These are phyloP conservation scores for Psilocybe subaeruginosa DNA, from an alignment of 768 basidiomycete genomes.

Conservation along the genomic window DNA sequence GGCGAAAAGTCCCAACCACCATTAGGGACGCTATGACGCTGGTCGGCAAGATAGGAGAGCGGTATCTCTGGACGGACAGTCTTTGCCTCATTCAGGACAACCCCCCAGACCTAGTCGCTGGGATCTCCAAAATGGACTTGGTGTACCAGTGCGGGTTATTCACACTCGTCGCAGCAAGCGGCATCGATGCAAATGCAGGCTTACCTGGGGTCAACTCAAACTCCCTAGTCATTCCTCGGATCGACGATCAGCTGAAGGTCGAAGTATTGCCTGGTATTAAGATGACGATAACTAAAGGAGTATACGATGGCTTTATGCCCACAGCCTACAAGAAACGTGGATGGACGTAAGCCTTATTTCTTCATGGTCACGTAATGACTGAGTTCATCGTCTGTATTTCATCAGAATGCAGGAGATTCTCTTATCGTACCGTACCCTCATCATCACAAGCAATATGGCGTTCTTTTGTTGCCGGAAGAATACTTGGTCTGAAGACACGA, in stretches of 20 bases:
- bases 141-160: constrained; percentile 3
- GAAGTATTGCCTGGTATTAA: neutral
- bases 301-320: neutral
- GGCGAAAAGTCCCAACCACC: neutral
- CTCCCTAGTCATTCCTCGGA: neutral
- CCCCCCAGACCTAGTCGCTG: neutral
- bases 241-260: neutral
- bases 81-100: constrained; percentile 9
- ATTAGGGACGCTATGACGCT: constrained; percentile 8
- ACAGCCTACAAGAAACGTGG: neutral
- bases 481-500: constrained; percentile 1
- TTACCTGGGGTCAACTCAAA: neutral
- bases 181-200: constrained; percentile 3
- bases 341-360: neutral
- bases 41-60: constrained; percentile 3
- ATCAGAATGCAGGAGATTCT: constrained; percentile 3
- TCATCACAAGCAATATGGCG: neutral
- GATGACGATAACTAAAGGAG: neutral
- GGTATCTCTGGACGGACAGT: constrained; percentile 9
- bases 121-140: constrained; percentile 9
- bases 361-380: neutral
- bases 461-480: neutral
- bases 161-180: constrained; percentile 1
- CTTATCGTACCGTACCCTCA: neutral
- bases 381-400: neutral